A percentile compares a stretch with the other conserved stretches of the same genome.
These are phyloP conservation scores for Tulasnella sp. DNA, from an alignment of 768 basidiomycete genomes.

Conservation along the genomic window DNA sequence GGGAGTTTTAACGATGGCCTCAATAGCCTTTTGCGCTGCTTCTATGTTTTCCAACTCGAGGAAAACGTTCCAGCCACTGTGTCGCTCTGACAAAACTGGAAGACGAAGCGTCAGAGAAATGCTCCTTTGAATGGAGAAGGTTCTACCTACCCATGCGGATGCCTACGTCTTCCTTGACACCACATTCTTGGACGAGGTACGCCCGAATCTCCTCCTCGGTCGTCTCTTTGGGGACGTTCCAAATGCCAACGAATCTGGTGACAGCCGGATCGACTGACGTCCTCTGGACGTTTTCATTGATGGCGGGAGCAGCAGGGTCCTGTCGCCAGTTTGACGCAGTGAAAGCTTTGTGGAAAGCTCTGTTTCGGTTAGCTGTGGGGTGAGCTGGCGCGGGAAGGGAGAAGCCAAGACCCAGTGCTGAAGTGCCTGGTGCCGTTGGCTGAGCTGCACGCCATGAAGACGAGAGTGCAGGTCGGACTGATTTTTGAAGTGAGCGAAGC, in stretches of 20 bases:
- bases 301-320: background rate
- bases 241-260: background rate
- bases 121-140: background rate
- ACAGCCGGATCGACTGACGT: background rate
- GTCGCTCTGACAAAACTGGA: background rate
- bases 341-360: background rate
- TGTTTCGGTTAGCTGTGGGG: background rate
- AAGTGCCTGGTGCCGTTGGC: background rate
- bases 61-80: background rate
- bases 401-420: background rate
- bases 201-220: background rate
- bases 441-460: background rate
- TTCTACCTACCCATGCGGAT: background rate
- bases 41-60: background rate
- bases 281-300: background rate
- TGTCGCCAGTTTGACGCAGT: background rate
- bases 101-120: background rate
- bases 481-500: background rate
- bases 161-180: background rate
- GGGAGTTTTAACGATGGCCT: background rate
- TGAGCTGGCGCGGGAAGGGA: background rate
- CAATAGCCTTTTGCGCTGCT: background rate
- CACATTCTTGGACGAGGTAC: background rate
- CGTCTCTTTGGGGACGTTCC: background rate
- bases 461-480: background rate